Percentiles rank a stretch among this genome's conserved stretches.
These are phyloP conservation scores for Trichoderma aggressivum DNA, from an alignment of 2,329 filamentous ascomycete species.

Conservation along the genomic window DNA sequence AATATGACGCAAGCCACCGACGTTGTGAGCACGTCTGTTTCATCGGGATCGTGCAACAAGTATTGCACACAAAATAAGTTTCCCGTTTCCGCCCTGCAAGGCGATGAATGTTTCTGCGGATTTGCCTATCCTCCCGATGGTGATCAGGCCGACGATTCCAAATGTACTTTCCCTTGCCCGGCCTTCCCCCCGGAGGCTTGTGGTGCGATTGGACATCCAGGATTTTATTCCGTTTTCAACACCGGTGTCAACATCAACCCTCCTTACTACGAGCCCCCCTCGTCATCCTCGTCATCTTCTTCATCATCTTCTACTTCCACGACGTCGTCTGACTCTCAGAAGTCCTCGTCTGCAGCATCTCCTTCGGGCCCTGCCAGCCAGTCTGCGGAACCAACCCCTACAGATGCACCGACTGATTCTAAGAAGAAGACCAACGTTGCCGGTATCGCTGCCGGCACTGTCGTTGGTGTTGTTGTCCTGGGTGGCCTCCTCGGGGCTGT, in stretches of 20 bases:
- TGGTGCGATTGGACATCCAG: constrained; percentile 33
- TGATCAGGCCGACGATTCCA: constrained; percentile 50
- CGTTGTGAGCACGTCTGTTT: constrained; percentile 25
- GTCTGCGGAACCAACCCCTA: constrained; percentile 21
- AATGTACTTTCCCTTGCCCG: constrained; percentile 65
- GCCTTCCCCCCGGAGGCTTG: constrained; percentile 63
- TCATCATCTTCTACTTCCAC: constrained; percentile 6
- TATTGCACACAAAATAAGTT: constrained; percentile 37
- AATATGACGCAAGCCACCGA: constrained; percentile 32
- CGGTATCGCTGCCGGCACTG: constrained; percentile 82
- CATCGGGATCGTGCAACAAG: constrained; percentile 41
- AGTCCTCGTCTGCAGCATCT: background rate
- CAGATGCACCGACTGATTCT: constrained; percentile 26
- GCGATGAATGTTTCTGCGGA: constrained; percentile 71
- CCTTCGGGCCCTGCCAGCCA: constrained; percentile 25
- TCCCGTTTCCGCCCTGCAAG: constrained; percentile 59
- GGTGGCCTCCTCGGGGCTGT: constrained; percentile 63
- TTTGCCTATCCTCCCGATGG: constrained; percentile 59
- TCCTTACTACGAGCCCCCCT: constrained; percentile 19
- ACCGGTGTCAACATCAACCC: constrained; percentile 44
- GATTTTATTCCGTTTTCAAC: constrained; percentile 48
- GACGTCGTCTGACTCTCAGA: background rate
- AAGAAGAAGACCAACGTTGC: constrained; percentile 64
- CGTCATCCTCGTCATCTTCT: constrained; percentile 25
- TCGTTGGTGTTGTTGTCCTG: constrained; percentile 74